Percentiles rank a stretch among this genome's conserved stretches.
Evolutionary conservation across 2,329 filamentous ascomycete species (phyloP).

Genomic region (Scedosporium aurantiacum): DNA sequence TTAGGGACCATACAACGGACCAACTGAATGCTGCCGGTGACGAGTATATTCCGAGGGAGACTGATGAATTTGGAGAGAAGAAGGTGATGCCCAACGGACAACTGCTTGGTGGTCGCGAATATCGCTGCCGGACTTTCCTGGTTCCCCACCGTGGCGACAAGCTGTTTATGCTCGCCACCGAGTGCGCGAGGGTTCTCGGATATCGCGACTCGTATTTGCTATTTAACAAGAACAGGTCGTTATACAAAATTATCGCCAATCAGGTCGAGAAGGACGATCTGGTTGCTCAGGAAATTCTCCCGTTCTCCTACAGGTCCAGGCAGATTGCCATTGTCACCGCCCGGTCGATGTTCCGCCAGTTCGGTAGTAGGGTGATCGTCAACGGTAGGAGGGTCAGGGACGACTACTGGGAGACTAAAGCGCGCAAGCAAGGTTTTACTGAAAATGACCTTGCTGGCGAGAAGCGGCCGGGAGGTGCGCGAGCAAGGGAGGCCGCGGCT

Average conservation of each 20-base stretch:
- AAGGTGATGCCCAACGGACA: constrained; percentile 82
- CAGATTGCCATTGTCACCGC: constrained; percentile 98
- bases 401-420: constrained; percentile 98
- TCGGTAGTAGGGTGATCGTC: constrained; percentile 85
- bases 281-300: constrained; percentile 86
- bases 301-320: constrained; percentile 94
- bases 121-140: constrained; percentile 85
- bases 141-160: constrained; percentile 87
- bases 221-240: constrained; percentile 95
- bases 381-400: constrained; percentile 86
- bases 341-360: constrained; percentile 96
- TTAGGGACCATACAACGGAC: constrained; percentile 93
- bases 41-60: constrained; percentile 89
- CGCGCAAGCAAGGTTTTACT: constrained; percentile 93
- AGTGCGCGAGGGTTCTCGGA: constrained; percentile 85
- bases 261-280: constrained; percentile 95
- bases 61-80: constrained; percentile 85
- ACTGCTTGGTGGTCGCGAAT: constrained; percentile 71
- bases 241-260: constrained; percentile 95
- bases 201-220: constrained; percentile 97
- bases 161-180: constrained; percentile 96
- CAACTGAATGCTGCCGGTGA: constrained; percentile 82
- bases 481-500: constrained; percentile 68
- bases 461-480: constrained; percentile 85
- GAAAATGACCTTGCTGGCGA: constrained; percentile 93